Conservation (phyloP, 2,329 filamentous ascomycete genomes). For the Aspergillus neoniger region DNA sequence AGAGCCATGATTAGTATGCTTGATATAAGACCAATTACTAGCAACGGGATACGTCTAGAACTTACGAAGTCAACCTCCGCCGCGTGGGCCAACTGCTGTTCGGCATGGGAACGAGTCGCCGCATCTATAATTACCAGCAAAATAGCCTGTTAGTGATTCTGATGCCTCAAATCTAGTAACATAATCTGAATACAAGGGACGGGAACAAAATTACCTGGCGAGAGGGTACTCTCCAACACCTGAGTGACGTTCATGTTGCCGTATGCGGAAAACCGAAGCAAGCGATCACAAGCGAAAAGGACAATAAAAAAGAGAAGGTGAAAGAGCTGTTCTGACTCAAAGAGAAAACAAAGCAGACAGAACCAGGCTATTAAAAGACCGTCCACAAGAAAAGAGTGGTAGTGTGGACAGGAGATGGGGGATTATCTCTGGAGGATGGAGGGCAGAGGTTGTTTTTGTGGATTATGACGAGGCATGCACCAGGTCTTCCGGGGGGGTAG, state of each 20-base stretch:
- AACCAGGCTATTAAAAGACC: conserved; percentile 12
- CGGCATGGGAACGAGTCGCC: conserved; percentile 82
- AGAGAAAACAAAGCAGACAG: conserved; percentile 16
- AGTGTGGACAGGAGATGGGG: conserved; percentile 22
- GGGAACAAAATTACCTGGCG: conserved; percentile 68
- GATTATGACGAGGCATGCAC: conserved; percentile 44
- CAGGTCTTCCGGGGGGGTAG: conserved; percentile 32
- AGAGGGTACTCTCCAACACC: conserved; percentile 96
- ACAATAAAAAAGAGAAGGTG: conserved; percentile 24
- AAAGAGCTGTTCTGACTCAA: conserved; percentile 22
- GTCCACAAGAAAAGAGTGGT: conserved; percentile 28
- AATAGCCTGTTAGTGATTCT: conserved; percentile 30
- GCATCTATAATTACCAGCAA: conserved; percentile 66
- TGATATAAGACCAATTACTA: conserved; percentile 15
- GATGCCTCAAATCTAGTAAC: not conserved
- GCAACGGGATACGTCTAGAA: conserved; percentile 38
- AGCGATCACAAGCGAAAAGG: conserved; percentile 22
- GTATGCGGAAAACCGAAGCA: conserved; percentile 25
- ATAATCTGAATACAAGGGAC: not conserved
- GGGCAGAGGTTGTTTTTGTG: conserved; percentile 42
- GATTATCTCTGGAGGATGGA: conserved; percentile 25
- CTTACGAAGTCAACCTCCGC: conserved; percentile 94
- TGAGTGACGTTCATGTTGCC: conserved; percentile 92
- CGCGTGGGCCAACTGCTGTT: conserved; percentile 90
- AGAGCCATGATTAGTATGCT: conserved; percentile 27